phyloP scores from a whole-genome alignment of 2,329 filamentous ascomycete species.

The Pseudodiploospora longispora region DNA sequence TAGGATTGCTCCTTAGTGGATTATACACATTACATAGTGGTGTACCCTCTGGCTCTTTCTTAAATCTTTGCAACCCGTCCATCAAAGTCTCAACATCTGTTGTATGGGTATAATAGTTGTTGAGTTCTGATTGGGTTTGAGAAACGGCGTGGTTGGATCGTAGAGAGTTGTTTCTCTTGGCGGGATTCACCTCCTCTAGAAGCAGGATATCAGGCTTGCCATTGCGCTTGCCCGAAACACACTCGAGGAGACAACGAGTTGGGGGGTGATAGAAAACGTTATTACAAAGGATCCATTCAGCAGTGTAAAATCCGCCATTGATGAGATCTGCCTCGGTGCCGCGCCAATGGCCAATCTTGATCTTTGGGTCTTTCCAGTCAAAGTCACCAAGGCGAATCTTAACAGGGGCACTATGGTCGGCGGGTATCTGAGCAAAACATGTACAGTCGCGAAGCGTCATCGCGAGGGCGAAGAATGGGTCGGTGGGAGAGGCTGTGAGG shows the following conservation, averaged over 20 bases:
- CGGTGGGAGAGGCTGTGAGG: constrained; percentile 30
- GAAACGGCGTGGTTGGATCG: not conserved
- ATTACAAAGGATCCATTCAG: constrained; percentile 28
- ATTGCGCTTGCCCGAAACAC: constrained; percentile 10
- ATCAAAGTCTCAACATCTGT: constrained; percentile 9
- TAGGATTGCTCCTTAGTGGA: constrained; percentile 16
- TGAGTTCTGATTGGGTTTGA: not conserved
- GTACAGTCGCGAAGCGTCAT: constrained; percentile 81
- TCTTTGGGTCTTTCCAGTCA: constrained; percentile 62
- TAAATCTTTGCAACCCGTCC: constrained; percentile 15
- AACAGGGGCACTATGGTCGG: constrained; percentile 21
- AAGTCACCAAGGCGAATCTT: constrained; percentile 64
- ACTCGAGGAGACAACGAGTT: constrained; percentile 28
- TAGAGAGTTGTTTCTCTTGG: not conserved
- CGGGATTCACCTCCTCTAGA: constrained; percentile 8
- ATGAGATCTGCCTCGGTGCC: constrained; percentile 55
- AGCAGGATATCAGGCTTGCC: constrained; percentile 13
- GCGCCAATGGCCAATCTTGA: constrained; percentile 64
- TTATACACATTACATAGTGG: constrained; percentile 3
- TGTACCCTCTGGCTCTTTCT: constrained; percentile 2
- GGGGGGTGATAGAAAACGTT: constrained; percentile 26
- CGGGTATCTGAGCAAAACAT: constrained; percentile 55
- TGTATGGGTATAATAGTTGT: constrained; percentile 5
- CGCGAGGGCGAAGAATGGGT: constrained; percentile 52
- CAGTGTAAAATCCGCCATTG: constrained; percentile 61